phyloP scores from a whole-genome alignment of 768 basidiomycete species.

The Porpolomopsis calyptriformis region DNA sequence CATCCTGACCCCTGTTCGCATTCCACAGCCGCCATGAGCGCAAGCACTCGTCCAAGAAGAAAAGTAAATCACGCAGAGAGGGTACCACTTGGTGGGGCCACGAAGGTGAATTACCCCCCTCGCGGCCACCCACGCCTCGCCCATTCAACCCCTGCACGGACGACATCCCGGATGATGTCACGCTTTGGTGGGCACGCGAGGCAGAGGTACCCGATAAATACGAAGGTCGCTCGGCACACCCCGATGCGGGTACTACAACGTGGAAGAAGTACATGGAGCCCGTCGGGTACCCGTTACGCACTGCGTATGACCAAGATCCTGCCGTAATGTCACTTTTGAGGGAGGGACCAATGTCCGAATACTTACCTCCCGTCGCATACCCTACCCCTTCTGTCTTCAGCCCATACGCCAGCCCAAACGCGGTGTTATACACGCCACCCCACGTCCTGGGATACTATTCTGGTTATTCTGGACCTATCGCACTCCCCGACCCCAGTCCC shows the following conservation, averaged over 20 bases:
- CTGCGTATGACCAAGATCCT: not conserved
- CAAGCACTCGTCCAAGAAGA: not conserved
- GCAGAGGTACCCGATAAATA: not conserved
- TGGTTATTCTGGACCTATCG: not conserved
- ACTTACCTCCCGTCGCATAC: not conserved
- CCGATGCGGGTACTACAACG: not conserved
- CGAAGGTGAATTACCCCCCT: not conserved
- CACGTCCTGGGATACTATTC: not conserved
- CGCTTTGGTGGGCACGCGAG: slow-evolving; percentile 2
- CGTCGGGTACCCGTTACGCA: not conserved
- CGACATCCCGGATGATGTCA: not conserved
- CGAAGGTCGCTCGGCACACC: not conserved
- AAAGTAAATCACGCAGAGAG: not conserved
- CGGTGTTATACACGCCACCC: too few species aligned
- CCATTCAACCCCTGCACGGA: slow-evolving; percentile 1
- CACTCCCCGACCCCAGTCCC: not conserved
- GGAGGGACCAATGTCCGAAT: not conserved
- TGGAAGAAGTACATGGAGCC: slow-evolving; percentile 2
- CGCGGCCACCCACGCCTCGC: not conserved
- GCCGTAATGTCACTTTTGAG: not conserved
- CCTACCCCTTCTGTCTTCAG: not conserved
- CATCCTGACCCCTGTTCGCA: too few species aligned
- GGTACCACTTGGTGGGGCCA: slow-evolving; percentile 3
- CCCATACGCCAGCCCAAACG: slow-evolving; percentile 2
- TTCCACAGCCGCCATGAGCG: not conserved